Conservation (phyloP, 306 rosid genomes). For the Leucaena leucocephala region DNA sequence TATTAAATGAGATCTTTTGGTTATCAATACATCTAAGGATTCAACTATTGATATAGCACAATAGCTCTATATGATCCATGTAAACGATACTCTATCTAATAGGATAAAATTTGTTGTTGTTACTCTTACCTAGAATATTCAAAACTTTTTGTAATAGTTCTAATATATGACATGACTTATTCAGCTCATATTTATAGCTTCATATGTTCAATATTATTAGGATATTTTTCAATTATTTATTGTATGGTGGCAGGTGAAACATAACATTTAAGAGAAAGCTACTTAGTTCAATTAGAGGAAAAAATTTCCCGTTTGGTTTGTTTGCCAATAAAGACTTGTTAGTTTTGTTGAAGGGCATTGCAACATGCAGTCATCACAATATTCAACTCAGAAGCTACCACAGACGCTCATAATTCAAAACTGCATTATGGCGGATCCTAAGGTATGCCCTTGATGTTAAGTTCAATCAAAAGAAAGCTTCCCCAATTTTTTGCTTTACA, state of each 20-base stretch:
- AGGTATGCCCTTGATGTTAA: slow-evolving; percentile 35
- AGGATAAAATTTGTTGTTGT: too few relatives aligned
- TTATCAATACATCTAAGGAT: too few relatives aligned
- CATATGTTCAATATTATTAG: background rate
- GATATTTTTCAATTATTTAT: background rate
- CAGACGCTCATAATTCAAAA: slow-evolving; percentile 14
- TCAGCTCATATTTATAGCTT: too few relatives aligned
- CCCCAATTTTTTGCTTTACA: too few relatives aligned
- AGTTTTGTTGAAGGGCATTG: slow-evolving; percentile 28
- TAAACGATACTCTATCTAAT: too few relatives aligned
- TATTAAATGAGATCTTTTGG: too few relatives aligned
- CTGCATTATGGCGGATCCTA: background rate
- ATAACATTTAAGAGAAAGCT: background rate
- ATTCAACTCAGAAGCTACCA: background rate
- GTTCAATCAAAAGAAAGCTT: background rate
- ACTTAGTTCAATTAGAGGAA: slow-evolving; percentile 2
- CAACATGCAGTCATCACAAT: slow-evolving; percentile 1
- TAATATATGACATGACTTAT: too few relatives aligned
- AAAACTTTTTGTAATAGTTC: too few relatives aligned
- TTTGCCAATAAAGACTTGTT: slow-evolving; percentile 21
- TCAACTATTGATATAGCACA: too few relatives aligned
- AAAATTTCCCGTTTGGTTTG: background rate
- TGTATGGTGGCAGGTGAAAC: background rate
- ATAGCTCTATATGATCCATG: too few relatives aligned
- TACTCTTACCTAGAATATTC: too few relatives aligned